Conservation (phyloP, 352 stramenopile species). For the Globisporangium camurandrum region DNA sequence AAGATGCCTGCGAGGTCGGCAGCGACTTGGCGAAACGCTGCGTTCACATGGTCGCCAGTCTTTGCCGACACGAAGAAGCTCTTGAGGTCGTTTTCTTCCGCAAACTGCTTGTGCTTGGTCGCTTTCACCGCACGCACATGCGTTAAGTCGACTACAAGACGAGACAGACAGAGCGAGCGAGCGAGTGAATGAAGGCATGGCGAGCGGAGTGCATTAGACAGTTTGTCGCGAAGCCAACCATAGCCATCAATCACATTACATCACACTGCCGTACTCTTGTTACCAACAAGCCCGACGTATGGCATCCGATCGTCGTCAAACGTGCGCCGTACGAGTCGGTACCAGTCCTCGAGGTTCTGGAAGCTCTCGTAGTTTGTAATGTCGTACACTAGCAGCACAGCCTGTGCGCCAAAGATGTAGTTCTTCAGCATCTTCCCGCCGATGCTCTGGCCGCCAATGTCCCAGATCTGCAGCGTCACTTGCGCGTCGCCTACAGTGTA, state of each 20-base stretch:
- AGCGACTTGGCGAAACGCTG: constrained; percentile 80
- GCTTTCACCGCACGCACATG: constrained; percentile 86
- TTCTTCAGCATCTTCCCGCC: constrained; percentile 84
- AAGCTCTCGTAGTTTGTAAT: constrained; percentile 96
- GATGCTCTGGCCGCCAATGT: constrained; percentile 91
- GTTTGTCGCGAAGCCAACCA: not conserved
- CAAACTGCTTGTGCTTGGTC: constrained; percentile 89
- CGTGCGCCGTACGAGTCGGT: constrained; percentile 84
- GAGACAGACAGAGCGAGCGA: constrained; percentile 4
- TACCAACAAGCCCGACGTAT: constrained; percentile 87
- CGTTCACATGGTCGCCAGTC: constrained; percentile 88
- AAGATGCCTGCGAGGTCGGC: constrained; percentile 77
- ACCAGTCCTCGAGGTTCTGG: constrained; percentile 94
- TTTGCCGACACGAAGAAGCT: constrained; percentile 92
- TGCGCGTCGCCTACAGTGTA: constrained; percentile 64
- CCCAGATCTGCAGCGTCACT: constrained; percentile 91
- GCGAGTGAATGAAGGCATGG: not conserved
- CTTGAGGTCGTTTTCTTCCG: constrained; percentile 90
- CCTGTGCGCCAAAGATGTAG: constrained; percentile 93
- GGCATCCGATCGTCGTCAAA: constrained; percentile 84
- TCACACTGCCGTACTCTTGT: constrained; percentile 86
- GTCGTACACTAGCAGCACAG: constrained; percentile 91
- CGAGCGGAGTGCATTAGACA: too few species aligned
- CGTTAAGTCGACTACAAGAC: constrained; percentile 76
- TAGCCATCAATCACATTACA: not conserved